These are phyloP conservation scores for Stagonosporopsis cucurbitacearum DNA, from an alignment of 2,329 filamentous ascomycete species.

Conservation along the genomic window DNA sequence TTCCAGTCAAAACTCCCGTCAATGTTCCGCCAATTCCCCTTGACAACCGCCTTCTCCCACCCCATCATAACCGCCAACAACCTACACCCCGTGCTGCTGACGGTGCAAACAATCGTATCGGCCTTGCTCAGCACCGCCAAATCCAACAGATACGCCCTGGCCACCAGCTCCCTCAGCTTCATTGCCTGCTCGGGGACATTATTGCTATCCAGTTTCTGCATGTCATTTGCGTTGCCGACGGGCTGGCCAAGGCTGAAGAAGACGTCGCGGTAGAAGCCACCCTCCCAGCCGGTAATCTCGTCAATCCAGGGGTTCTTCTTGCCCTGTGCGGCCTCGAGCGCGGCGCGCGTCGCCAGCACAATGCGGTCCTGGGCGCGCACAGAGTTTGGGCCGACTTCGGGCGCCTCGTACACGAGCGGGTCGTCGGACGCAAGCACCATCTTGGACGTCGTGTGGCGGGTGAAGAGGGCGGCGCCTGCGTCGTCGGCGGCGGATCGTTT, in stretches of 20 bases:
- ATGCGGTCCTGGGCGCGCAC: conserved; percentile 77
- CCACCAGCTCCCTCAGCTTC: conserved; percentile 74
- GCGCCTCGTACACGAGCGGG: conserved; percentile 71
- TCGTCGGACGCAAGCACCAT: conserved; percentile 81
- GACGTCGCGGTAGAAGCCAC: conserved; percentile 81
- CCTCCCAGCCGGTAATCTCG: conserved; percentile 83
- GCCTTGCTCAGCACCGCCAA: conserved; percentile 73
- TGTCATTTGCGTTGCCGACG: conserved; percentile 37
- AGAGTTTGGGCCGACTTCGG: conserved; percentile 63
- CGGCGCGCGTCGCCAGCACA: conserved; percentile 70
- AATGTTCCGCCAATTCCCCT: conserved; percentile 75
- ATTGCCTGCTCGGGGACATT: conserved; percentile 59
- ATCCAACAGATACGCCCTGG: conserved; percentile 82
- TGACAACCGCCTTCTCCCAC: conserved; percentile 65
- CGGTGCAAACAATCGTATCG: conserved; percentile 77
- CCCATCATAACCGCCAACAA: conserved; percentile 86
- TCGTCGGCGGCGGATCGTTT: background rate
- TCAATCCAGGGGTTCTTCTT: conserved; percentile 66
- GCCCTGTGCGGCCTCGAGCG: conserved; percentile 50
- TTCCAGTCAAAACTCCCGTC: conserved; percentile 50
- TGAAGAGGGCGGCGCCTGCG: conserved; percentile 21
- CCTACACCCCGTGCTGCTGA: conserved; percentile 71
- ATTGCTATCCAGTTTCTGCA: conserved; percentile 27
- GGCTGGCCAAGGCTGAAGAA: conserved; percentile 76
- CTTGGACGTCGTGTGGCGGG: conserved; percentile 43